Percentiles rank a stretch among this genome's conserved stretches.
Conservation (phyloP, 306 rosid species). For the Mimosa pudica region DNA sequence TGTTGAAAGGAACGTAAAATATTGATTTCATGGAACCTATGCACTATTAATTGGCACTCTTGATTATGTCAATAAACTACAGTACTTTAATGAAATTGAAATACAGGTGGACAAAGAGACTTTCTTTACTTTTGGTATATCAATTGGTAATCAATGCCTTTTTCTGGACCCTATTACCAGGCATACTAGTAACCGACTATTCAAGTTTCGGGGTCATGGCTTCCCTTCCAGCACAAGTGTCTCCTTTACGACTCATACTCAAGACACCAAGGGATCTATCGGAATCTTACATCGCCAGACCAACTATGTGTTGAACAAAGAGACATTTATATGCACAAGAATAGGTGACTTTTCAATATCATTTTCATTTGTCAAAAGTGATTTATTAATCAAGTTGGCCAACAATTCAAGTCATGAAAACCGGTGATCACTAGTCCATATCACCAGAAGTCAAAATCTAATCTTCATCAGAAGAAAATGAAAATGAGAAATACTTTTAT, state of each 20-base stretch:
- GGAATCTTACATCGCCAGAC: no score
- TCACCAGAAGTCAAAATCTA: slow-evolving; percentile 6
- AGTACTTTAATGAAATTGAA: background rate
- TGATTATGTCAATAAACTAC: slow-evolving; percentile 6
- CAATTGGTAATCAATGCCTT: background rate
- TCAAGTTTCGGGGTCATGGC: no score
- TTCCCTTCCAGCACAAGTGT: no score
- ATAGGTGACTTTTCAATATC: slow-evolving; percentile 4
- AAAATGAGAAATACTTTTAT: background rate
- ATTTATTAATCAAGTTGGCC: slow-evolving; percentile 19
- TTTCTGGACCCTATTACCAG: no score
- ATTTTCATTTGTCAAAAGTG: slow-evolving; percentile 2
- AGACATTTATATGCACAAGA: no score
- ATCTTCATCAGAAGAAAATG: background rate
- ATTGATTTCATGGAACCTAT: slow-evolving; percentile 6
- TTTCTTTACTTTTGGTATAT: no score
- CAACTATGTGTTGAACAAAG: no score
- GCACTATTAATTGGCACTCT: background rate
- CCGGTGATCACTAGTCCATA: background rate
- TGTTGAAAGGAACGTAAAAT: slow-evolving; percentile 10
- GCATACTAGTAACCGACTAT: no score
- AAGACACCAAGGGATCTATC: no score
- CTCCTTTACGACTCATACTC: no score
- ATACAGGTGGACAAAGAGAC: slow-evolving; percentile 1
- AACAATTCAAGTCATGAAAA: background rate